Base-by-base conservation (phyloP, 192 early-diverging fungal genomes). In the Linnemannia elongata region DNA sequence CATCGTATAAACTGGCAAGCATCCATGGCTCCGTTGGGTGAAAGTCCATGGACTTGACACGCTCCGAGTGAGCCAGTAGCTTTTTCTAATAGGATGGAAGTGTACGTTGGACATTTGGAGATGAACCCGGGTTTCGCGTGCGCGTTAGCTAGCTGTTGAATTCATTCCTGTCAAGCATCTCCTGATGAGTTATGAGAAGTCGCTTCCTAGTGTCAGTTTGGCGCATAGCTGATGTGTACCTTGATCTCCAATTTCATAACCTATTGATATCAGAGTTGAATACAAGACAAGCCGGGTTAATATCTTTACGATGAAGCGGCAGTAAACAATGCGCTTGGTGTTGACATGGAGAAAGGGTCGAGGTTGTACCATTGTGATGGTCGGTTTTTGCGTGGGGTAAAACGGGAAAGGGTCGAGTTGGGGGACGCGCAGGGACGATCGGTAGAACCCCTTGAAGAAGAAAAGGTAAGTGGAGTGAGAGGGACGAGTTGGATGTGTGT, bases 11-110 rank as follows among this genome's bases (percentile, higher is more conserved):
- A 81, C 96, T 96, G 33, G 98, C 94, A 78, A 99, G 93, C 69
- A 99, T 92, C 99, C 99, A 99, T 49, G 99, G 97, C 89, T 99
- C 99, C 9, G 97, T 97, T 22, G 99, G 99, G 88, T 99, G 99
- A 89, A 98, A 96, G 91, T 99, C 99, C 72, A 99, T 92, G 72
- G 96, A 96, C 91, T 99, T 99, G 77, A 99, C 98, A 83, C 99
- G 95, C 88, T 98, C 98, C 12, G 95, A 97, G 82, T 93, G 96
- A 76, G 93, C 90, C 75, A 93, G 82, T 42, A 96, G 87, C 88
- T 93, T 94, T 87, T 86, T 86, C 84, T 86, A 86, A 35, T 17
- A 41, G 45, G 30, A n/a, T 39, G n/a, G 49, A 18, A 30, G 9
- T 66, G 60, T 30, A 8, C n/a, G 7, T 27, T 33, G 13, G 3